These are phyloP conservation scores for Raffaelea deltoideospora DNA, from an alignment of 2,329 filamentous ascomycete species.

Conservation along the genomic window DNA sequence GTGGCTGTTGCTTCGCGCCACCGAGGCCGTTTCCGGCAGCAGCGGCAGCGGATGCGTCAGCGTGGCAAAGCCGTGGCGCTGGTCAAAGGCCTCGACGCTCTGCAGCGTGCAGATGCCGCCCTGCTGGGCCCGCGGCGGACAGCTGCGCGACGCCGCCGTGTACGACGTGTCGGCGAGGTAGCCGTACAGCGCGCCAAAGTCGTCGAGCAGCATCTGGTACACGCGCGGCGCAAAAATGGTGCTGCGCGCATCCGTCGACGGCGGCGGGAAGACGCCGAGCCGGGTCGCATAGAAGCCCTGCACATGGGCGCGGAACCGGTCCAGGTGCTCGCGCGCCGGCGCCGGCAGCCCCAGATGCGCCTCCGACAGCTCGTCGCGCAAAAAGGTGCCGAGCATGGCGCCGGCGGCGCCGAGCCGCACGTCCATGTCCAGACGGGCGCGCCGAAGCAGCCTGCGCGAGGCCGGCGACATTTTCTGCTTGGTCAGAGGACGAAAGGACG, in stretches of 20 bases:
- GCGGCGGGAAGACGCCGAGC: conserved; percentile 59
- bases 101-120: conserved; percentile 59
- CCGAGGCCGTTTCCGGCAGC: conserved; percentile 32
- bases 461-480: conserved; percentile 30
- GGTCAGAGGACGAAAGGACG: too few relatives aligned
- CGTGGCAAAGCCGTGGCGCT: conserved; percentile 39
- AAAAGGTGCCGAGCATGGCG: conserved; percentile 46
- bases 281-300: conserved; percentile 50
- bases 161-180: conserved; percentile 51
- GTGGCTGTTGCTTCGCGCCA: too few relatives aligned
- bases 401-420: conserved; percentile 42
- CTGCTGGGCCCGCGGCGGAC: conserved; percentile 38
- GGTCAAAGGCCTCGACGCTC: conserved; percentile 51
- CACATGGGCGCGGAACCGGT: conserved; percentile 57
- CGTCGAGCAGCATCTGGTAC: conserved; percentile 46
- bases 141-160: conserved; percentile 29
- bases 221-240: conserved; percentile 40
- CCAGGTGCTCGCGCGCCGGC: conserved; percentile 49
- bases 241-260: conserved; percentile 22
- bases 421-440: conserved; percentile 50
- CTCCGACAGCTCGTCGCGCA: conserved; percentile 55
- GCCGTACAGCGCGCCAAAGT: conserved; percentile 58
- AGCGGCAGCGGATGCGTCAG: conserved; percentile 53
- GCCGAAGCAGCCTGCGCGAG: conserved; percentile 50
- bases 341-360: conserved; percentile 47